Conservation (phyloP, 352 stramenopile species). For the Phytophthora colocasiae region DNA sequence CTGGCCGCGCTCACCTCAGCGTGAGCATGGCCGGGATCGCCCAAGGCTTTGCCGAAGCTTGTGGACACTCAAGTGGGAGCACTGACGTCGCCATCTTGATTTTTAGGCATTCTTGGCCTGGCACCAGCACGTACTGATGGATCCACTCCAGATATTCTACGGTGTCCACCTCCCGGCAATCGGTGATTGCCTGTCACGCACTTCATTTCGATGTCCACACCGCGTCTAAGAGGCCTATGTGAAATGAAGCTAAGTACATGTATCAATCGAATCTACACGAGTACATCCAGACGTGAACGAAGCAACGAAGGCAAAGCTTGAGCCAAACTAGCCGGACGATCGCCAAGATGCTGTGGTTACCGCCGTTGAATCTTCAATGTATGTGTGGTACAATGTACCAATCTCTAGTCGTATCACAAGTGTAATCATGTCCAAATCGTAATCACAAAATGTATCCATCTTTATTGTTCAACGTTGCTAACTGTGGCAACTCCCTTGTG, state of each 20-base stretch:
- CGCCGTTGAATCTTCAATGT: neutral
- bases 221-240: neutral
- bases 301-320: conserved; percentile 3
- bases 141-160: conserved; percentile 1
- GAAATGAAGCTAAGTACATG: neutral
- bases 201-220: conserved; percentile 20
- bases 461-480: neutral
- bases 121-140: too few species aligned
- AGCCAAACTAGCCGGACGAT: too few species aligned
- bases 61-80: neutral
- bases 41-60: neutral
- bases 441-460: conserved; percentile 18
- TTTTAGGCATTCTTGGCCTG: too few species aligned
- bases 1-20: conserved; percentile 9
- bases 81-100: neutral
- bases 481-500: neutral
- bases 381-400: conserved; percentile 12
- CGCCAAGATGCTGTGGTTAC: conserved; percentile 6
- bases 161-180: neutral
- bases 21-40: neutral
- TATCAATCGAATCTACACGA: neutral
- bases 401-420: neutral
- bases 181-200: conserved; percentile 13
- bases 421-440: conserved; percentile 4
- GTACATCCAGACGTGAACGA: too few species aligned